phyloP scores from a whole-genome alignment of 2,329 filamentous ascomycete species.

The Epichloe uncinata region DNA sequence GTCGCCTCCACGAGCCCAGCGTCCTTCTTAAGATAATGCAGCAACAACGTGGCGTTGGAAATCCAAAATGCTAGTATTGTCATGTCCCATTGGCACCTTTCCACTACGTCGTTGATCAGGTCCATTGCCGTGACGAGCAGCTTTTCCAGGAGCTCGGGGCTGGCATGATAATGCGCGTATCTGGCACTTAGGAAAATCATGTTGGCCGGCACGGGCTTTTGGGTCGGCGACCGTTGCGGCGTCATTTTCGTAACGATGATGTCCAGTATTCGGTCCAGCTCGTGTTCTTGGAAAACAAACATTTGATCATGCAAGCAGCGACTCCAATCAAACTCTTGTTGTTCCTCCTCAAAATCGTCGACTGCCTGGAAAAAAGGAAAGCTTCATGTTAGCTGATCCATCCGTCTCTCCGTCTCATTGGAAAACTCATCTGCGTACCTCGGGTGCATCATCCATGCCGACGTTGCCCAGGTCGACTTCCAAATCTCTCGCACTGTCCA shows the following conservation, averaged over 20 bases:
- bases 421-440: slow-evolving; percentile 39
- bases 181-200: slow-evolving; percentile 90
- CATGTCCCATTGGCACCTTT: slow-evolving; percentile 97
- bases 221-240: slow-evolving; percentile 81
- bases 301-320: slow-evolving; percentile 94
- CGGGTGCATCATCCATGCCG: slow-evolving; percentile 88
- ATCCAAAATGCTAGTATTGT: slow-evolving; percentile 98
- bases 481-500: slow-evolving; percentile 94
- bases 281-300: slow-evolving; percentile 97
- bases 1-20: slow-evolving; percentile 67
- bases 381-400: slow-evolving; percentile 13
- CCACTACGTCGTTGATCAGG: slow-evolving; percentile 95
- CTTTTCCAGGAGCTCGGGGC: slow-evolving; percentile 65
- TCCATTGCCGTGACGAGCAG: slow-evolving; percentile 81
- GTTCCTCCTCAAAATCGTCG: slow-evolving; percentile 77
- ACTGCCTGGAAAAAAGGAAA: slow-evolving; percentile 40
- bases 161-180: slow-evolving; percentile 94
- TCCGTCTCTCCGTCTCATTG: neutral
- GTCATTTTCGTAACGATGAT: slow-evolving; percentile 98
- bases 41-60: slow-evolving; percentile 86
- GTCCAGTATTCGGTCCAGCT: slow-evolving; percentile 81
- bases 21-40: slow-evolving; percentile 96
- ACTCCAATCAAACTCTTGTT: slow-evolving; percentile 92
- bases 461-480: slow-evolving; percentile 94
- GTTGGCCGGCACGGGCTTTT: slow-evolving; percentile 95